Conservation (phyloP, 345 rosid species). For the Populus simonii region DNA sequence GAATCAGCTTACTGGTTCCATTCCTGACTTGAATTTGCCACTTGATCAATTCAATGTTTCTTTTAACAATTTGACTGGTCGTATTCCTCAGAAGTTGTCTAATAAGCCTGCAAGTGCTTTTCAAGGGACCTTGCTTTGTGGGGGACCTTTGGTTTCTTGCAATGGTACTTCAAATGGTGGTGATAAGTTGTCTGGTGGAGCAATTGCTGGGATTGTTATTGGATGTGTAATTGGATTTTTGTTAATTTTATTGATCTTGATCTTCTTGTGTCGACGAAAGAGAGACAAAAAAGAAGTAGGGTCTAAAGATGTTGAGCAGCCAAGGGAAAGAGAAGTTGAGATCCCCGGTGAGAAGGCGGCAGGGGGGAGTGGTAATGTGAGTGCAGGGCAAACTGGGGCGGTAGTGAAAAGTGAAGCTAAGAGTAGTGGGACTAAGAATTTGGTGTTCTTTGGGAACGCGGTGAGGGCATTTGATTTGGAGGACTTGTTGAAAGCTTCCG, state of each 20-base stretch:
- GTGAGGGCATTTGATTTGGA: conserved; percentile 35
- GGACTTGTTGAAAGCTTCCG: conserved; percentile 47
- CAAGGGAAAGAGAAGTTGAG: conserved; percentile 14
- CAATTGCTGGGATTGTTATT: conserved; percentile 43
- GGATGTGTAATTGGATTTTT: conserved; percentile 36
- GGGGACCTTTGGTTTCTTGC: conserved; percentile 37
- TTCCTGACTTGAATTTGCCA: conserved; percentile 27
- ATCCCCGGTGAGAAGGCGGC: conserved; percentile 19
- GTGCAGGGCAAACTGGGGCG: not conserved
- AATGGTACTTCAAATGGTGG: conserved; percentile 15
- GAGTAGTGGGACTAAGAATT: conserved; percentile 20
- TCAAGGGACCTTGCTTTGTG: conserved; percentile 40
- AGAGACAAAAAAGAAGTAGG: conserved; percentile 12
- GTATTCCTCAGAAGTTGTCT: conserved; percentile 32
- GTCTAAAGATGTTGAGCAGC: conserved; percentile 11
- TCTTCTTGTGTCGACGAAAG: conserved; percentile 34
- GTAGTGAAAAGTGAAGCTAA: conserved; percentile 18
- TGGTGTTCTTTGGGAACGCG: conserved; percentile 39
- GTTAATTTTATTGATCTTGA: conserved; percentile 31
- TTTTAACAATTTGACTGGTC: conserved; percentile 34
- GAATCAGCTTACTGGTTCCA: conserved; percentile 37
- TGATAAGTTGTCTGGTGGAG: conserved; percentile 37
- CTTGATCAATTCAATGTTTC: conserved; percentile 47
- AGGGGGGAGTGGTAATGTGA: conserved; percentile 1
- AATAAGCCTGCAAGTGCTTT: conserved; percentile 19